Percentiles rank a stretch among this genome's conserved stretches.
phyloP scores from a whole-genome alignment of 345 rosid genomes.

The Hirschfeldia incana region DNA sequence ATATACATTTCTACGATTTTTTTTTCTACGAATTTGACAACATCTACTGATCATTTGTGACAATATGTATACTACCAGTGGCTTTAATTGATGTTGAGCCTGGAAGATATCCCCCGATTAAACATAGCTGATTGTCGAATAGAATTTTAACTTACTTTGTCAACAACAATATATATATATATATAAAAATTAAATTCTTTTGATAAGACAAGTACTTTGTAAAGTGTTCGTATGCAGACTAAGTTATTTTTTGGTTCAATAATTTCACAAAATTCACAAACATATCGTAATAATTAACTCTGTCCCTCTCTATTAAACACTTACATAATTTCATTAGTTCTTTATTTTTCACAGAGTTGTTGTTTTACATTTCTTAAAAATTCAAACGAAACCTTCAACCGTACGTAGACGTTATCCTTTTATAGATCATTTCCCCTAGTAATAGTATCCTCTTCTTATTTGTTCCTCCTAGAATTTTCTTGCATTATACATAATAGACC shows the following conservation, averaged over 20 bases:
- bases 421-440: neutral
- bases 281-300: neutral
- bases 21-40: neutral
- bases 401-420: neutral
- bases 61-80: neutral
- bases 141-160: constrained; percentile 15
- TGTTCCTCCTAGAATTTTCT: constrained; percentile 18
- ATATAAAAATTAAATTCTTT: neutral
- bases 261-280: neutral
- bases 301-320: neutral
- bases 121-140: constrained; percentile 14
- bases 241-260: too few species aligned
- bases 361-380: neutral
- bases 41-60: neutral
- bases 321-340: neutral
- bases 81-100: constrained; percentile 6
- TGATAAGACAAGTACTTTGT: neutral
- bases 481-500: constrained; percentile 23
- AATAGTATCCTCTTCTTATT: neutral
- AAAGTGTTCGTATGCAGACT: neutral
- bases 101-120: constrained; percentile 7
- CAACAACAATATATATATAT: constrained; percentile 11
- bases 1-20: neutral
- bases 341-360: neutral
- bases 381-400: neutral